phyloP scores from a whole-genome alignment of 495 filamentous ascomycete species.

The Penicillium simplicissimum region DNA sequence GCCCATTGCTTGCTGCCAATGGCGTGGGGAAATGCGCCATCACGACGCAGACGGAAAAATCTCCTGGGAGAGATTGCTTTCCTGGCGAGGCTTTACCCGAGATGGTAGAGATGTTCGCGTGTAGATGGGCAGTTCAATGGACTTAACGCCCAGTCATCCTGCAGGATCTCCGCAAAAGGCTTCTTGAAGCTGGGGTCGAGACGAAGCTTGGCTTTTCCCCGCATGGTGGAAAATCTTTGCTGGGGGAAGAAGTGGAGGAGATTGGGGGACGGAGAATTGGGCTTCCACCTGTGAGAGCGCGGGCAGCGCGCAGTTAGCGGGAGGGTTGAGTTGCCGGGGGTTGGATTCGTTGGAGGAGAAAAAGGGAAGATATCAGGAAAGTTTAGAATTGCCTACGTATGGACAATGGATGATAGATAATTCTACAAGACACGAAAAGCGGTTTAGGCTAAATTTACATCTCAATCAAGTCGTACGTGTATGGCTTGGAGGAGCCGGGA shows the following conservation, averaged over 20 bases:
- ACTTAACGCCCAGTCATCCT: background rate
- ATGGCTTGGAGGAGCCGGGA: too few species aligned
- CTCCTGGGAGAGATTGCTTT: slow-evolving; percentile 2
- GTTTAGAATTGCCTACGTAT: background rate
- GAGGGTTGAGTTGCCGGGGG: background rate
- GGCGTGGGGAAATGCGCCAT: background rate
- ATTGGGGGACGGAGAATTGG: slow-evolving; percentile 23
- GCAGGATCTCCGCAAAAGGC: slow-evolving; percentile 17
- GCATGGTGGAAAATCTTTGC: slow-evolving; percentile 21
- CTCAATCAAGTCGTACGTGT: too few species aligned
- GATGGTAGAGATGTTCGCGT: slow-evolving; percentile 1
- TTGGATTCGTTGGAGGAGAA: background rate
- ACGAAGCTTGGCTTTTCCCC: slow-evolving; percentile 26
- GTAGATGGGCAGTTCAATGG: too few species aligned
- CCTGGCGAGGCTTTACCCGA: slow-evolving; percentile 4
- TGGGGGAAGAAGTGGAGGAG: slow-evolving; percentile 11
- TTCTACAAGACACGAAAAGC: background rate
- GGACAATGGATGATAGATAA: background rate
- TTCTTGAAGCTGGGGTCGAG: slow-evolving; percentile 9
- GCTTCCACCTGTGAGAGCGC: slow-evolving; percentile 25
- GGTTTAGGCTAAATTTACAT: background rate
- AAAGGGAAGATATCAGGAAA: background rate
- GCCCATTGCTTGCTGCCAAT: background rate
- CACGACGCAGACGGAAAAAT: slow-evolving; percentile 20
- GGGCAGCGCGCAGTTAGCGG: background rate